Conservation (phyloP, 2,329 filamentous ascomycete genomes). For the Podosphaera aphanis region DNA sequence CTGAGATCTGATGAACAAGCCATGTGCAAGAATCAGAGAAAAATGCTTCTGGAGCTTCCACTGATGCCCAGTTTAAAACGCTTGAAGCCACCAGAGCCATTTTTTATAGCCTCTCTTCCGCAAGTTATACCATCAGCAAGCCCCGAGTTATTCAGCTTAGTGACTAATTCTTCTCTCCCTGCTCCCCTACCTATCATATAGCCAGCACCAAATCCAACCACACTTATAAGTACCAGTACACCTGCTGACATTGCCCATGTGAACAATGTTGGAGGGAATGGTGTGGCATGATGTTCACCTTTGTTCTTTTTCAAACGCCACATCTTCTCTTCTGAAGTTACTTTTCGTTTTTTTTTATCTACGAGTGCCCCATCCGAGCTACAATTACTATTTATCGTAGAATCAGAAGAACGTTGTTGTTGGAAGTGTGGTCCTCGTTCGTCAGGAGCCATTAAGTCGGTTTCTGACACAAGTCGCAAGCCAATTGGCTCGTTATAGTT, state of each 20-base stretch:
- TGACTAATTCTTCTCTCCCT: conserved; percentile 30
- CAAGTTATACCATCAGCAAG: conserved; percentile 8
- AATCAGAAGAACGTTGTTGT: conserved; percentile 9
- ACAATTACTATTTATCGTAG: conserved; percentile 9
- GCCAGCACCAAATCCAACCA: conserved; percentile 45
- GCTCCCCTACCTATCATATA: conserved; percentile 45
- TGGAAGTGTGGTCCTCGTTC: conserved; percentile 13
- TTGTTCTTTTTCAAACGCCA: conserved; percentile 28
- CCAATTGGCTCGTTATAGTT: conserved; percentile 21
- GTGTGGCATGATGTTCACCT: conserved; percentile 17
- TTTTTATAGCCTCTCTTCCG: conserved; percentile 10
- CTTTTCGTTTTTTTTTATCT: conserved; percentile 28
- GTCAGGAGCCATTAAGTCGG: conserved; percentile 25
- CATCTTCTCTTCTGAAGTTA: conserved; percentile 9
- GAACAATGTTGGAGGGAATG: conserved; percentile 34
- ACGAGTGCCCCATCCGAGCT: conserved; percentile 8
- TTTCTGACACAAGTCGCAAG: conserved; percentile 35
- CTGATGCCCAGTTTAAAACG: conserved; percentile 14
- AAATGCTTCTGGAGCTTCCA: conserved; percentile 9
- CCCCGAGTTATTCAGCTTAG: conserved; percentile 8
- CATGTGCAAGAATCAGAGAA: conserved; percentile 5
- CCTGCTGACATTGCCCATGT: conserved; percentile 43
- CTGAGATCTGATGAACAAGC: neutral
- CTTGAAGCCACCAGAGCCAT: conserved; percentile 9
- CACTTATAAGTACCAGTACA: conserved; percentile 42